Percentiles rank a stretch among this genome's conserved stretches.
Conservation (phyloP, 2,329 filamentous ascomycete species). For the Pestalotiopsis sp. region DNA sequence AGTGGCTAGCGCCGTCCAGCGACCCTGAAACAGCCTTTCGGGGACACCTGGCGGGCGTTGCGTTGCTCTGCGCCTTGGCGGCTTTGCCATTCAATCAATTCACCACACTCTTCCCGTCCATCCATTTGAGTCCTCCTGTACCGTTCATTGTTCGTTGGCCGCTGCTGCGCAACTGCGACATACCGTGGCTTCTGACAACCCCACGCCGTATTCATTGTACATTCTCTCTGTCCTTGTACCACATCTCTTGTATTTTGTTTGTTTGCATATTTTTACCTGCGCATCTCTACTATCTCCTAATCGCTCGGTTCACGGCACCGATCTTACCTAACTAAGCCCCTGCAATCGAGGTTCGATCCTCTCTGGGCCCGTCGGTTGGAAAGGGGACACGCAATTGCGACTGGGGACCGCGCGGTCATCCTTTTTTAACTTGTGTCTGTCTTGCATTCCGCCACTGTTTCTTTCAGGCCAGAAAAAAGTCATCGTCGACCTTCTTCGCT, state of each 20-base stretch:
- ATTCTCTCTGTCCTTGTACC: background rate
- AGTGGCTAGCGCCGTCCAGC: background rate
- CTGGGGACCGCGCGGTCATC: background rate
- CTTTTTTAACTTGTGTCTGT: background rate
- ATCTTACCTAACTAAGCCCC: background rate
- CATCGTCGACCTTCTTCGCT: background rate
- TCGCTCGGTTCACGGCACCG: background rate
- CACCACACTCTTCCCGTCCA: background rate
- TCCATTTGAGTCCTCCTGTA: no score
- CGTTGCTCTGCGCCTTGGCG: background rate
- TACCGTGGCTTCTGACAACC: slow-evolving; percentile 2
- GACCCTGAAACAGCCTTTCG: slow-evolving; percentile 8
- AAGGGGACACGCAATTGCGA: background rate
- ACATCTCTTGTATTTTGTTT: background rate
- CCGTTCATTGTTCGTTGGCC: background rate
- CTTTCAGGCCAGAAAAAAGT: background rate
- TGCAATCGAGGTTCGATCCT: background rate
- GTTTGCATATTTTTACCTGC: background rate
- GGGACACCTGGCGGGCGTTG: background rate
- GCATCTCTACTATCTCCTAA: background rate
- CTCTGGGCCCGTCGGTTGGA: background rate
- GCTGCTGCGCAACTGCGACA: background rate
- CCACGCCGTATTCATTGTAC: background rate
- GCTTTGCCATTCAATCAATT: background rate
- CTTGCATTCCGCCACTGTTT: background rate